A percentile compares a stretch with the other conserved stretches of the same genome.
These are phyloP conservation scores for Golubevia sp. DNA, from an alignment of 1,284 basidiomycete genomes.

Conservation along the genomic window DNA sequence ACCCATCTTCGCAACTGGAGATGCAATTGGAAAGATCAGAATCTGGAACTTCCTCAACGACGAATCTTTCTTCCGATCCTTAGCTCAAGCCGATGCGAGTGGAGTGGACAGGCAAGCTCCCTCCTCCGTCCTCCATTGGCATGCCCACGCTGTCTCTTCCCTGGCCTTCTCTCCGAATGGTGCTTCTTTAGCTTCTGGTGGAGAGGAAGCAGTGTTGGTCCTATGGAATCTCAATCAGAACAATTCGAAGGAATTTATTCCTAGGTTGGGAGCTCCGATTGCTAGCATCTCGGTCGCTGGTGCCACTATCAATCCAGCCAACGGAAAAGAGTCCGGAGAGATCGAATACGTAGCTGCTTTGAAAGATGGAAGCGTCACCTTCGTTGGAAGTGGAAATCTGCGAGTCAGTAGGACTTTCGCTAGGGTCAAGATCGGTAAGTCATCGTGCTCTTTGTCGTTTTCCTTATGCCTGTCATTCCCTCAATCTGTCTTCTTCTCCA, in stretches of 20 bases:
- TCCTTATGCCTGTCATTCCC: slow-evolving; percentile 69
- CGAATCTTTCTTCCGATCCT: not conserved
- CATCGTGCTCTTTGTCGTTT: not conserved
- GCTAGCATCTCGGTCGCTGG: slow-evolving; percentile 70
- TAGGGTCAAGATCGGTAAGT: slow-evolving; percentile 76
- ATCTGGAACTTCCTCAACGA: slow-evolving; percentile 89
- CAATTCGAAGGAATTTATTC: slow-evolving; percentile 73
- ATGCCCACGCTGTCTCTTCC: slow-evolving; percentile 90
- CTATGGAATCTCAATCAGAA: slow-evolving; percentile 78
- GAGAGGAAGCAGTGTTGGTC: slow-evolving; percentile 92
- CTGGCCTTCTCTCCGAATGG: slow-evolving; percentile 88
- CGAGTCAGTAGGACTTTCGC: slow-evolving; percentile 77
- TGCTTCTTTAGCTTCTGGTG: slow-evolving; percentile 89
- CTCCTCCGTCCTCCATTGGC: slow-evolving; percentile 92
- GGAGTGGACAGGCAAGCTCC: slow-evolving; percentile 69
- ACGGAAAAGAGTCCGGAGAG: slow-evolving; percentile 65
- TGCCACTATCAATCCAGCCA: slow-evolving; percentile 64
- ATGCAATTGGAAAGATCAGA: slow-evolving; percentile 80
- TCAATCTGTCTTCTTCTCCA: slow-evolving; percentile 35
- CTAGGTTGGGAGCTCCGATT: slow-evolving; percentile 84
- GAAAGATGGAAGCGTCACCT: slow-evolving; percentile 79
- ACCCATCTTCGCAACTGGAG: slow-evolving; percentile 93
- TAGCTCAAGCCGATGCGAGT: slow-evolving; percentile 56
- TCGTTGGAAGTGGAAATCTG: slow-evolving; percentile 75
- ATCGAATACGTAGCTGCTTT: slow-evolving; percentile 86